These are phyloP conservation scores for Pichia sp. DNA, from an alignment of 1,139 yeast species.

Conservation along the genomic window DNA sequence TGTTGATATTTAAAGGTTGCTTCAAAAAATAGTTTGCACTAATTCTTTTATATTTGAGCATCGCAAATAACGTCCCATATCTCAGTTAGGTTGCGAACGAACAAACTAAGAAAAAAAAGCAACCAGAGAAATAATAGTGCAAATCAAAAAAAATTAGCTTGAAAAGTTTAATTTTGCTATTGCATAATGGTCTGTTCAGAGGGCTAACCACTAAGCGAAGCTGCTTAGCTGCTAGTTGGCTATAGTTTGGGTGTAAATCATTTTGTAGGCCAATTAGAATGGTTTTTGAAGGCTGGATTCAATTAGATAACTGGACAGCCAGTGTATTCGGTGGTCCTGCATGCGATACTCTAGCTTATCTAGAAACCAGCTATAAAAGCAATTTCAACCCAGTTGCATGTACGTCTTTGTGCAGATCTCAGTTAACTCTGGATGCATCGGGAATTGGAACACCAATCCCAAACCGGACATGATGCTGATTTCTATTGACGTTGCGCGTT, in stretches of 20 bases:
- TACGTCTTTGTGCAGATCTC: background rate
- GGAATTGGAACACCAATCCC: background rate
- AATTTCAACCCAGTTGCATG: too few relatives aligned
- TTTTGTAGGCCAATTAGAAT: too few relatives aligned
- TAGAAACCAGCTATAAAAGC: background rate
- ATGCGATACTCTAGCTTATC: too few relatives aligned
- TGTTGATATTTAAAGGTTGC: background rate
- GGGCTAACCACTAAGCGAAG: background rate
- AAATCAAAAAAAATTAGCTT: background rate
- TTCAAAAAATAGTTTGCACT: too few relatives aligned
- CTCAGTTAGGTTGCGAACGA: background rate
- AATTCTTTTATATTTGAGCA: too few relatives aligned
- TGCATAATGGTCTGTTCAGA: background rate
- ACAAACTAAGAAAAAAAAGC: background rate
- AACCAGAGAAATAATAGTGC: background rate
- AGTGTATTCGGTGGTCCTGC: too few relatives aligned
- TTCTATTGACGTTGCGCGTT: too few relatives aligned
- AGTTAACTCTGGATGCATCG: background rate
- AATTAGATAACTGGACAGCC: too few relatives aligned
- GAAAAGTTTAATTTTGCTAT: background rate
- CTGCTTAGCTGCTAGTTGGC: background rate
- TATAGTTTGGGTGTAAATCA: background rate
- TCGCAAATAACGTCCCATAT: background rate
- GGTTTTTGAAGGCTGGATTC: too few relatives aligned
- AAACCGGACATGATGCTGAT: too few relatives aligned